Evolutionary conservation across 208 protist species (phyloP), one percentile per base, ranked within the genome.

Genomic region (Angomonas ambiguus): DNA sequence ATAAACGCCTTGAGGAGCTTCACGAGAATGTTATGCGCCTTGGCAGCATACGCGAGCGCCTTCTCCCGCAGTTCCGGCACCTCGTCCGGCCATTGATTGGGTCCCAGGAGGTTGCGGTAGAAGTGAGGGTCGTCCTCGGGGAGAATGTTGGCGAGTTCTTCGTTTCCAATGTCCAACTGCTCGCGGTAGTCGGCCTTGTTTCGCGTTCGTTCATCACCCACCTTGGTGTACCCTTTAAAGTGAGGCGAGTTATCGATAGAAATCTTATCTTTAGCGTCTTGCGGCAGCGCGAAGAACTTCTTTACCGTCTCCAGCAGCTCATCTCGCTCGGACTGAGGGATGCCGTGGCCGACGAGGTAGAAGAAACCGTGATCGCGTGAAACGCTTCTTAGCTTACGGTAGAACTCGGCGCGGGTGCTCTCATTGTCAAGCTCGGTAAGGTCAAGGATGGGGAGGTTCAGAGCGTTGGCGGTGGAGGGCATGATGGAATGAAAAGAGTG

Each of bases 41-140:
- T 65, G 1, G 8, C 48, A 6, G 22, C 3, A 42, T 71, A 62
- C 24, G 20, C 30, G 8, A 59, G 49, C 2, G 51, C 62, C 20
- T 34, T 49, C 62, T 57, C 49, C 24, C 59, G 56, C 35, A 59
- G 30, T 27, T 48, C 56, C 13, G 55, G 56, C 0, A 65, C 48
- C 27, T 65, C 38, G 22, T 55, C 56, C 22, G 57, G 67, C 31
- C 33, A 71, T 32, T 65, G 59, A 34, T 59, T 65, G 5, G 62
- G 62, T 27, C 62, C 62, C 18, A 51, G 30, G 20, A 67, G 62
- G 51, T 67, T 67, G 16, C 53, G 49, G 35, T 49, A 55, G 20
- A 67, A 28, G 10, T 6, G 3, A 1, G 2, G 10, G 18, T 22
- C 30, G 56, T 6, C 35, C 11, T 67, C 49, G 3, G 48, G 49